Evolutionary conservation across 352 stramenopile species (phyloP).

Genomic region (Phytophthora agathidicida): DNA sequence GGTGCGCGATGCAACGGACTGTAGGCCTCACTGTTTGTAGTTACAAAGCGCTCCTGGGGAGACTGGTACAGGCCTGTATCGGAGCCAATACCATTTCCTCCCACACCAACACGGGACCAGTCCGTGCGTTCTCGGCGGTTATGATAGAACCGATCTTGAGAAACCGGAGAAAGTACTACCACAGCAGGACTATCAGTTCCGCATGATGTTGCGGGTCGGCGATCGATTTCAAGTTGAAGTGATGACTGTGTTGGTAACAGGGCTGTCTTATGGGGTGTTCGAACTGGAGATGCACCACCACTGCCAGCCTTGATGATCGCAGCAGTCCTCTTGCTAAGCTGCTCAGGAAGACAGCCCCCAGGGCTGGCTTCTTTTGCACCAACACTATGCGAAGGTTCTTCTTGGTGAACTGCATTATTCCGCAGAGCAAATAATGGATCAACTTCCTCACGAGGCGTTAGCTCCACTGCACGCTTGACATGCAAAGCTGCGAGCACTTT

Average conservation of each 20-base stretch:
- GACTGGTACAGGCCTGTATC: constrained; percentile 54
- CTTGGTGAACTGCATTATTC: constrained; percentile 10
- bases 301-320: constrained; percentile 14
- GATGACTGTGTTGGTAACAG: constrained; percentile 32
- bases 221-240: constrained; percentile 32
- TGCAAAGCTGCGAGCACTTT: constrained; percentile 66
- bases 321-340: constrained; percentile 53
- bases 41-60: constrained; percentile 60
- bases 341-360: constrained; percentile 57
- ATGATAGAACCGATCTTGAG: constrained; percentile 63
- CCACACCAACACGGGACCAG: constrained; percentile 80
- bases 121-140: constrained; percentile 64
- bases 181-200: constrained; percentile 22
- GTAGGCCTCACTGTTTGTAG: constrained; percentile 55
- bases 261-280: constrained; percentile 3
- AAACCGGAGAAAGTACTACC: constrained; percentile 38
- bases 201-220: constrained; percentile 22
- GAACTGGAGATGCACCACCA: not conserved
- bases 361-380: constrained; percentile 12
- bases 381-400: not conserved
- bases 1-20: constrained; percentile 50
- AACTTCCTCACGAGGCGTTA: constrained; percentile 59
- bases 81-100: constrained; percentile 55
- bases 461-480: constrained; percentile 45
- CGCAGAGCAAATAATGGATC: constrained; percentile 36